These are phyloP conservation scores for Xerocomus minutiporus DNA, from an alignment of 1,284 basidiomycete genomes.

Conservation along the genomic window DNA sequence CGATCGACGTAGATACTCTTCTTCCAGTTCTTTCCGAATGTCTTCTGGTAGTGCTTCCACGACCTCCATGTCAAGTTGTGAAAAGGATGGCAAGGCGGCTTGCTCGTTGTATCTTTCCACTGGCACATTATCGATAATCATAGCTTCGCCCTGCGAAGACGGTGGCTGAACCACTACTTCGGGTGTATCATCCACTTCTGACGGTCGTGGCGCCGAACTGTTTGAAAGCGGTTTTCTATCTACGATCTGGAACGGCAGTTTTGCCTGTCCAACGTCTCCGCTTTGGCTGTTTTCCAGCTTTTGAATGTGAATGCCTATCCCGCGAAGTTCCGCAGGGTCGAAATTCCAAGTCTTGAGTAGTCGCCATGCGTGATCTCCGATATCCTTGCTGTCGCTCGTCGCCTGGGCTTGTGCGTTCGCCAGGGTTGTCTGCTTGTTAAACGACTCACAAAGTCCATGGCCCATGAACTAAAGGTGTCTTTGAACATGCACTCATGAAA, in stretches of 20 bases:
- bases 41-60: conserved; percentile 70
- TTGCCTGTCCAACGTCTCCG: conserved; percentile 42
- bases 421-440: conserved; percentile 70
- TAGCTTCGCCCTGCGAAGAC: conserved; percentile 31
- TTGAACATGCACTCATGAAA: conserved; percentile 1
- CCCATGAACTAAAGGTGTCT: conserved; percentile 71
- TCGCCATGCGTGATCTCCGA: conserved; percentile 77
- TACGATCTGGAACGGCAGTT: conserved; percentile 48
- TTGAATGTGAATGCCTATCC: conserved; percentile 89
- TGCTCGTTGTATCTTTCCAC: conserved; percentile 10
- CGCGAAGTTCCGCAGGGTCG: conserved; percentile 85
- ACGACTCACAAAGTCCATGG: conserved; percentile 83
- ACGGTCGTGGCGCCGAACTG: neutral
- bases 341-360: conserved; percentile 72
- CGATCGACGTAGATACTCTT: conserved; percentile 59
- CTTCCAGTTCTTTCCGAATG: conserved; percentile 64
- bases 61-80: conserved; percentile 70
- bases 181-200: conserved; percentile 12
- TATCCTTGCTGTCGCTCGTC: conserved; percentile 67
- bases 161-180: conserved; percentile 34
- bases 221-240: conserved; percentile 6
- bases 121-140: neutral
- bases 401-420: conserved; percentile 57
- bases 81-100: conserved; percentile 59
- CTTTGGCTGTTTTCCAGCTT: conserved; percentile 62